Evolutionary conservation across 2,329 filamentous ascomycete genomes (phyloP).

Genomic region (Ceratocystis papillata): DNA sequence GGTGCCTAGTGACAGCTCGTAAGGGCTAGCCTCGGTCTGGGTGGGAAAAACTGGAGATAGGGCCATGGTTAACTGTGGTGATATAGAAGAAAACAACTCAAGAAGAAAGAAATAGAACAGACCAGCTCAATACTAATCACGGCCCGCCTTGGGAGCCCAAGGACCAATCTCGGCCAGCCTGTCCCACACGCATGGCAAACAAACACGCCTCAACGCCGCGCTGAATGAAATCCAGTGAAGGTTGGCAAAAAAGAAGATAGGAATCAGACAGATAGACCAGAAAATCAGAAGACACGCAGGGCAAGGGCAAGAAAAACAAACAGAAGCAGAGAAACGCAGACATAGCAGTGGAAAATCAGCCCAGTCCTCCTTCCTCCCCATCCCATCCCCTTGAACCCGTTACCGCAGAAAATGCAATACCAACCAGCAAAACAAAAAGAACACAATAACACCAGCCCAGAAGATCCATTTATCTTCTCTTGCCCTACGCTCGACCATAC

Average conservation of each 20-base stretch:
- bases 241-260: conserved; percentile 19
- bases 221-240: conserved; percentile 19
- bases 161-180: not conserved
- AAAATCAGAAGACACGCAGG: conserved; percentile 15
- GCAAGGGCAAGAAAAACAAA: not conserved
- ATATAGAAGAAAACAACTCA: not conserved
- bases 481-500: conserved; percentile 86
- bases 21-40: not conserved
- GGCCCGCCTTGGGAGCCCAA: not conserved
- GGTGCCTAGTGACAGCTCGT: not conserved
- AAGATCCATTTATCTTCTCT: conserved; percentile 99
- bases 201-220: conserved; percentile 20
- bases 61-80: not conserved
- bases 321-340: conserved; percentile 25
- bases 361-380: conserved; percentile 20
- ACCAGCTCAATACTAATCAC: not conserved
- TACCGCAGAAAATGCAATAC: conserved; percentile 75
- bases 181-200: not conserved
- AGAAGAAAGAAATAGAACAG: not conserved
- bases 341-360: conserved; percentile 5
- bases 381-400: conserved; percentile 25
- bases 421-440: conserved; percentile 85
- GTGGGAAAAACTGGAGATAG: not conserved
- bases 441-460: conserved; percentile 71
- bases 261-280: conserved; percentile 20